phyloP scores from a whole-genome alignment of 2,329 filamentous ascomycete genomes.

The Daldinia sp. region DNA sequence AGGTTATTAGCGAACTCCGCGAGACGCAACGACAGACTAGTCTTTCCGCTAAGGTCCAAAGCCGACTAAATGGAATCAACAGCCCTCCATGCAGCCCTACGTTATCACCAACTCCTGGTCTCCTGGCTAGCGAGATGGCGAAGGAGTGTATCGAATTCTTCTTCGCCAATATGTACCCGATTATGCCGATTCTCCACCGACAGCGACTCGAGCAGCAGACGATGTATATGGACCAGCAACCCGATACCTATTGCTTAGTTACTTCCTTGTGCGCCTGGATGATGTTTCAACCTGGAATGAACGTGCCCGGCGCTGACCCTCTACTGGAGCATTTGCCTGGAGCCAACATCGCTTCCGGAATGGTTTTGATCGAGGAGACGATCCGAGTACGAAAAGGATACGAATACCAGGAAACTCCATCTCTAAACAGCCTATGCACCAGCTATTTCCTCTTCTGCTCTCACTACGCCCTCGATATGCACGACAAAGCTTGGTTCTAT shows the following conservation, averaged over 20 bases:
- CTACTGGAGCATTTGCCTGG: conserved; percentile 65
- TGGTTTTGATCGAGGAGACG: conserved; percentile 72
- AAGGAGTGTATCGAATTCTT: conserved; percentile 74
- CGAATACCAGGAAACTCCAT: conserved; percentile 66
- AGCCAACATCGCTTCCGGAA: conserved; percentile 69
- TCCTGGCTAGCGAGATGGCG: conserved; percentile 68
- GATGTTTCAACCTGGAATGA: conserved; percentile 74
- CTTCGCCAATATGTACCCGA: conserved; percentile 71
- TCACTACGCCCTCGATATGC: conserved; percentile 74
- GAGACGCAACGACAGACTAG: conserved; percentile 73
- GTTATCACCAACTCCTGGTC: conserved; percentile 64
- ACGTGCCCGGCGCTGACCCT: conserved; percentile 64
- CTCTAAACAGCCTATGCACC: conserved; percentile 69
- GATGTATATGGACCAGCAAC: conserved; percentile 67
- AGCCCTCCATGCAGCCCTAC: conserved; percentile 57
- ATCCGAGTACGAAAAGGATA: conserved; percentile 69
- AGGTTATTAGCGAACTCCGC: conserved; percentile 77
- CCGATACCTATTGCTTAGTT: conserved; percentile 70
- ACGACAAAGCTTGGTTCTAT: conserved; percentile 82
- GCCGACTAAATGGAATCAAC: conserved; percentile 64
- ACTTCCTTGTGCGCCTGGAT: conserved; percentile 72
- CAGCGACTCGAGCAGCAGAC: conserved; percentile 65
- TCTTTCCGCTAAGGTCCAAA: conserved; percentile 68
- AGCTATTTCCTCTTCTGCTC: conserved; percentile 82
- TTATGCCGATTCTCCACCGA: conserved; percentile 69